These are phyloP conservation scores for Alopecurus myosuroides DNA, from an alignment of 176 grass and related monocot species.

Conservation along the genomic window DNA sequence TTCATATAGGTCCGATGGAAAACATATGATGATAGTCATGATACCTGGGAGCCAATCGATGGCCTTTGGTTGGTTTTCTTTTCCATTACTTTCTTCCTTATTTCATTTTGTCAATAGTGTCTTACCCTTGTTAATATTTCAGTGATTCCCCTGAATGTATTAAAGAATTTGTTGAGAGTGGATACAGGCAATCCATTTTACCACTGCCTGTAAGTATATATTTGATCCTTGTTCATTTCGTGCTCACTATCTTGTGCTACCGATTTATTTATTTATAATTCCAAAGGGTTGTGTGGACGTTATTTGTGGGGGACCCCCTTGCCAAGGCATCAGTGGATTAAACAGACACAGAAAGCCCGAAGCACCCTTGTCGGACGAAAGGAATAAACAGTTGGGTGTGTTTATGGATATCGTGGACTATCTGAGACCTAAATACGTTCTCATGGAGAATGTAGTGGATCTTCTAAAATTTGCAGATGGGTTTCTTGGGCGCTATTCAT, in stretches of 20 bases:
- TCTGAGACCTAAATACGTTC: conserved; percentile 55
- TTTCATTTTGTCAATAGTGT: neutral
- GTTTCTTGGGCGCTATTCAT: conserved; percentile 46
- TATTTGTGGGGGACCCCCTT: neutral
- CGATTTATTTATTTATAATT: neutral
- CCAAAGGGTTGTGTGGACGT: neutral
- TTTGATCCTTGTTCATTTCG: neutral
- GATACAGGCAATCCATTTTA: neutral
- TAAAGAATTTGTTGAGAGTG: neutral
- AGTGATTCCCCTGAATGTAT: conserved; percentile 26
- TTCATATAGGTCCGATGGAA: conserved; percentile 56
- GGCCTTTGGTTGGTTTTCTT: conserved; percentile 41
- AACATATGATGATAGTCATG: conserved; percentile 41
- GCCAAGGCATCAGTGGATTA: conserved; percentile 26
- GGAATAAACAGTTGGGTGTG: conserved; percentile 48
- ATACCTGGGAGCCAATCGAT: conserved; percentile 69
- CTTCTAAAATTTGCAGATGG: conserved; percentile 69
- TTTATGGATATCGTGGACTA: conserved; percentile 69
- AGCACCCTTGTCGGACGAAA: conserved; percentile 50
- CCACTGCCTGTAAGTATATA: neutral
- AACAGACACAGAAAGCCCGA: conserved; percentile 33
- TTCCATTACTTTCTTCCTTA: neutral
- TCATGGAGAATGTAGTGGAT: conserved; percentile 72
- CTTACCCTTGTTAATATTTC: conserved; percentile 15
- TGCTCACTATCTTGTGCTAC: neutral